Conservation (phyloP, 2,329 filamentous ascomycete species). For the Alternaria metachromatica region DNA sequence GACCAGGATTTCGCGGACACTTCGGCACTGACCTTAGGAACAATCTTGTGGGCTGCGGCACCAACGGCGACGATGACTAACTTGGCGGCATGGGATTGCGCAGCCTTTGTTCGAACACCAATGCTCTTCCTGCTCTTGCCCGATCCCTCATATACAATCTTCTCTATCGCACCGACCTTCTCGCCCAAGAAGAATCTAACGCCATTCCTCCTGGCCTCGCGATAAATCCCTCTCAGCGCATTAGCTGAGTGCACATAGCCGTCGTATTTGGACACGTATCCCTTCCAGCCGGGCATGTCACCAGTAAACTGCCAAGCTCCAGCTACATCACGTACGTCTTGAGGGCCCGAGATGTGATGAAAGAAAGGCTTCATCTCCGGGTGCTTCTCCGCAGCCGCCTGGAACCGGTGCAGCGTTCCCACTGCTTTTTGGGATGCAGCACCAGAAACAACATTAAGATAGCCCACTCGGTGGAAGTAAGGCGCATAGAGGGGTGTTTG, state of each 20-base stretch:
- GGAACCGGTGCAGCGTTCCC: conserved; percentile 55
- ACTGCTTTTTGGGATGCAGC: conserved; percentile 57
- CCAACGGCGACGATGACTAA: conserved; percentile 62
- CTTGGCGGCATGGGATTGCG: conserved; percentile 46
- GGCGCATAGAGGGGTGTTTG: conserved; percentile 61
- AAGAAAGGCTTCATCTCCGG: conserved; percentile 51
- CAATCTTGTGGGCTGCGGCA: conserved; percentile 56
- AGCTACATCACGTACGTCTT: conserved; percentile 53
- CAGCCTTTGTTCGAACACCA: conserved; percentile 50
- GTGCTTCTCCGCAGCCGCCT: conserved; percentile 50
- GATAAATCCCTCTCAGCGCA: conserved; percentile 56
- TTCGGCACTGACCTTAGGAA: conserved; percentile 59
- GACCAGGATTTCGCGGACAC: conserved; percentile 65
- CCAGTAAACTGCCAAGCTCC: conserved; percentile 56
- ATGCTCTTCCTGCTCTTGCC: conserved; percentile 33
- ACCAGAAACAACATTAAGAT: conserved; percentile 59
- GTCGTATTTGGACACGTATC: conserved; percentile 65
- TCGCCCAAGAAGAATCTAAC: conserved; percentile 55
- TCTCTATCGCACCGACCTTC: conserved; percentile 45
- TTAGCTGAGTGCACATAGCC: conserved; percentile 65
- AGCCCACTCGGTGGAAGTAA: conserved; percentile 60
- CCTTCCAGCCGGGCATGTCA: conserved; percentile 60
- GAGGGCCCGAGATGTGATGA: conserved; percentile 19
- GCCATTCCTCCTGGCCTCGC: conserved; percentile 52
- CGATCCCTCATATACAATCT: conserved; percentile 50